Percentiles rank a stretch among this genome's conserved stretches.
Evolutionary conservation across 805 yeast genomes (phyloP).

Genomic region (Teunomyces lycoperdinae): DNA sequence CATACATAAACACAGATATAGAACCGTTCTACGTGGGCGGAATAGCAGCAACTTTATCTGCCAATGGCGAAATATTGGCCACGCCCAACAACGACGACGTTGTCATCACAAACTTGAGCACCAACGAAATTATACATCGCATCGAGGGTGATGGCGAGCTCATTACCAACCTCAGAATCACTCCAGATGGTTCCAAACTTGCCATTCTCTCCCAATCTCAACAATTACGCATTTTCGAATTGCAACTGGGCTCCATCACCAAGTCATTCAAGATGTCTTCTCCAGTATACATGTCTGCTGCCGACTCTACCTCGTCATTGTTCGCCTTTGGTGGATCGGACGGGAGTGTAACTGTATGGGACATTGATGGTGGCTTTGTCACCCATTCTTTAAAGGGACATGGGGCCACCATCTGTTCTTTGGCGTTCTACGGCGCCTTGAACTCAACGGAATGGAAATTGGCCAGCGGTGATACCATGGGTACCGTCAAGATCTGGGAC

Average conservation of each 20-base stretch:
- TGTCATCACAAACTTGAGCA: conserved; percentile 59
- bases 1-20: conserved; percentile 48
- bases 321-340: conserved; percentile 95
- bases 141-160: conserved; percentile 84
- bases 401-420: conserved; percentile 79
- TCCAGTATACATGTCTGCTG: conserved; percentile 75
- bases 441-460: conserved; percentile 71
- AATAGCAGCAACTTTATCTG: conserved; percentile 65
- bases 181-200: conserved; percentile 71
- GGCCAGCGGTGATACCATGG: conserved; percentile 67
- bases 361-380: conserved; percentile 78
- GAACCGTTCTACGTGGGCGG: conserved; percentile 89
- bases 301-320: conserved; percentile 78
- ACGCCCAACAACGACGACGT: conserved; percentile 80
- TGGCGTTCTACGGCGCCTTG: conserved; percentile 68
- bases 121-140: conserved; percentile 55
- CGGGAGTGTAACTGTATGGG: conserved; percentile 90
- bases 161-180: conserved; percentile 68
- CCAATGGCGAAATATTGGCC: conserved; percentile 56
- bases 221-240: conserved; percentile 64
- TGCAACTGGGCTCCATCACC: conserved; percentile 37
- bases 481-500: conserved; percentile 56
- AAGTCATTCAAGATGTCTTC: conserved; percentile 64
- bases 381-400: conserved; percentile 94
- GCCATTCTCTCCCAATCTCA: conserved; percentile 83